Percentiles rank a stretch among this genome's conserved stretches.
phyloP scores from a whole-genome alignment of 345 rosid species.

The Citrus maxima region DNA sequence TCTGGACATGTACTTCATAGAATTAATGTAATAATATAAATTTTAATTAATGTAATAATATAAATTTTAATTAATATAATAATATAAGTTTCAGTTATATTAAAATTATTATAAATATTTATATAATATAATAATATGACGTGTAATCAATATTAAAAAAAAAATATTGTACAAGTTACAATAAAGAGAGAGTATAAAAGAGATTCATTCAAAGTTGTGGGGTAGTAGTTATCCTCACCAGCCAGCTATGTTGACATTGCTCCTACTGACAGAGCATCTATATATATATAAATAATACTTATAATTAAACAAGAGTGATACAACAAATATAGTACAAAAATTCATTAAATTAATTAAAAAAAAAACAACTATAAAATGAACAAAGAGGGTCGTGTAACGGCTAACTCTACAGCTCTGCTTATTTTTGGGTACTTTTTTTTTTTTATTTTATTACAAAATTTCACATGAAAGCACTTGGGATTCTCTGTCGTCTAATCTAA shows the following conservation, averaged over 20 bases:
- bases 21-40: too few species aligned
- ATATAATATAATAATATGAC: too few species aligned
- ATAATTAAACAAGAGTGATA: background rate
- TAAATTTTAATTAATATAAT: too few species aligned
- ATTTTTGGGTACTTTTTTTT: background rate
- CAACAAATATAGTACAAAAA: background rate
- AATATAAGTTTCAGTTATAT: too few species aligned
- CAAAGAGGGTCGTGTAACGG: background rate
- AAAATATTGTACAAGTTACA: background rate
- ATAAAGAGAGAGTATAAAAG: background rate
- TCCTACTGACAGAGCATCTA: slow-evolving; percentile 24
- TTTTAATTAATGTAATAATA: too few species aligned
- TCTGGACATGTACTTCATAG: too few species aligned
- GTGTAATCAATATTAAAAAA: too few species aligned
- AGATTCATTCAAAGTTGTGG: slow-evolving; percentile 29
- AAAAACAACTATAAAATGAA: background rate
- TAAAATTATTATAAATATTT: too few species aligned
- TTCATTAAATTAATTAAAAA: background rate
- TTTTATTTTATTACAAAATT: background rate
- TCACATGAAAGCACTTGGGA: slow-evolving; percentile 15
- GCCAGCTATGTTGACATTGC: slow-evolving; percentile 56
- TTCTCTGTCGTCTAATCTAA: background rate
- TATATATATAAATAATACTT: background rate
- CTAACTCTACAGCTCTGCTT: slow-evolving; percentile 15
- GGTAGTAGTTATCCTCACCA: slow-evolving; percentile 48